Evolutionary conservation across 148 eudicot species (phyloP), one percentile per base, ranked within the genome.

Genomic region (Cornus florida): DNA sequence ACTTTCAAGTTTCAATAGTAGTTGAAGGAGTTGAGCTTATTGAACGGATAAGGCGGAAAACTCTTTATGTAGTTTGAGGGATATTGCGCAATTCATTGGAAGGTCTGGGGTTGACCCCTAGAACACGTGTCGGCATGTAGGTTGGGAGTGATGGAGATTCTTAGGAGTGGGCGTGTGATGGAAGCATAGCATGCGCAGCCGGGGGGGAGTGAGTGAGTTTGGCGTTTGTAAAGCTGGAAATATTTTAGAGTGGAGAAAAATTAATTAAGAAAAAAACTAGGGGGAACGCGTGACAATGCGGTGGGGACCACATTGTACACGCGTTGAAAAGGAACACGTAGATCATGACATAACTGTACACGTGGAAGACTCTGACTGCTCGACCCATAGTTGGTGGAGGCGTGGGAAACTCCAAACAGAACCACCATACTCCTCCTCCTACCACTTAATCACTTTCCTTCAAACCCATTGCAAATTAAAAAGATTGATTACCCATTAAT

Each of bases 101-200:
- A 57, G 62, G 48, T 43, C 2, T 57, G 28, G 28, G 20, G 62
- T 57, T 62, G 23, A 19, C 0, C 64, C 66, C 66, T 62, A 17
- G 24, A 6, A 20, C 23, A 62, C 66, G 66, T 62, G 66, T 62
- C 19, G 66, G 23, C 22, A 62, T 62, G 22, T 17, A 14, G 0
- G 22, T 62, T 17, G 24, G 23, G 66, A 62, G 22, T 62, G 66
- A 62, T 62, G 66, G 66, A 62, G 23, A n/a, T 62, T 17, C 8
- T 4, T 17, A 6, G 24, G 19, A n/a, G 66, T 62, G 66, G 24
- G 66, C 20, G 20, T 62, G 66, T 62, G 66, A 62, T 6, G 66
- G 23, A 62, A 62, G 66, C 59, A 53, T 53, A 24, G 82, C 82
- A 79, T 67, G 82, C 82, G 82, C 82, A 66, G 39, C 24, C 28